These are phyloP conservation scores for Rhipidocladum racemiflorum DNA, from an alignment of 176 grass and related monocot genomes.

Conservation along the genomic window DNA sequence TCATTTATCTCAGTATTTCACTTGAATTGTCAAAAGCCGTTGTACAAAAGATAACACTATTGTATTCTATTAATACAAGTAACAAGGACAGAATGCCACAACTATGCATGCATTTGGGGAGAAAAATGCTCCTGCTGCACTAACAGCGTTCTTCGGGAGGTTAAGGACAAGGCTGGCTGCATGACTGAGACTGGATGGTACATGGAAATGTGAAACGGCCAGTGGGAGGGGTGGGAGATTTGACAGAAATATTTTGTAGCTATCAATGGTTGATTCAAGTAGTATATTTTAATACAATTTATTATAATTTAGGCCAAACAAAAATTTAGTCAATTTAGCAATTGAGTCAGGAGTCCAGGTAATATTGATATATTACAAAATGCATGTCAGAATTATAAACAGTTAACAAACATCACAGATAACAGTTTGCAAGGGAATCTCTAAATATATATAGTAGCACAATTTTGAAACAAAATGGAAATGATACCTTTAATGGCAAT, in stretches of 20 bases:
- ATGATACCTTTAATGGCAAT: slow-evolving; percentile 86
- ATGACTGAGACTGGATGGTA: not conserved
- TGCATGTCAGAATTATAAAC: not conserved
- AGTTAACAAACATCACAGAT: not conserved
- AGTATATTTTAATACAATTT: not conserved
- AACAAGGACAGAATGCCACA: not conserved
- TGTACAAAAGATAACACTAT: not conserved
- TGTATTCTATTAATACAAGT: not conserved
- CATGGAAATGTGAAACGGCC: not conserved
- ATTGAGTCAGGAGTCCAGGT: not conserved
- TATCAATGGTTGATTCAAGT: not conserved
- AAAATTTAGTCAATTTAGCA: not conserved
- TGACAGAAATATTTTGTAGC: not conserved
- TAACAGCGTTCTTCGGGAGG: not conserved
- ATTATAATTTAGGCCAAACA: not conserved
- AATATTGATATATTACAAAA: not conserved
- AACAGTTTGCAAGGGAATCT: not conserved
- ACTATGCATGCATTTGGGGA: not conserved
- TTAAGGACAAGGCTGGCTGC: not conserved
- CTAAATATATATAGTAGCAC: not conserved
- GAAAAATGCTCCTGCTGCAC: not conserved
- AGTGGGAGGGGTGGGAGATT: not conserved
- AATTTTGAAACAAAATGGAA: not conserved
- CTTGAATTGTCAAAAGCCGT: not conserved
- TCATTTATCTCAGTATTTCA: not conserved